Percentiles rank a stretch among this genome's conserved stretches.
These are phyloP conservation scores for Lactarius akahatsu DNA, from an alignment of 768 basidiomycete species.

Conservation along the genomic window DNA sequence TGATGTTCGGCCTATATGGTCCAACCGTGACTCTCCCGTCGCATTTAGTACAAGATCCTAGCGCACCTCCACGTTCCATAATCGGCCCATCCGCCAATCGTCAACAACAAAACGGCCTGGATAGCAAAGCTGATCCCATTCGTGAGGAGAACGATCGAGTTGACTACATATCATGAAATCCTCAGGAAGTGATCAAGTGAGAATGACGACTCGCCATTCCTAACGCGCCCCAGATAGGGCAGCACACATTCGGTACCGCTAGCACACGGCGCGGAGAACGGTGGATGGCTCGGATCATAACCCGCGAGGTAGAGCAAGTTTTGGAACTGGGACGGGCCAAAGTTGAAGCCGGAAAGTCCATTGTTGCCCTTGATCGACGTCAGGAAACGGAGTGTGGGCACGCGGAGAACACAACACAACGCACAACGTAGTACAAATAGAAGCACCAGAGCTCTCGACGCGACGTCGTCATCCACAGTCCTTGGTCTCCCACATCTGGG, in stretches of 20 bases:
- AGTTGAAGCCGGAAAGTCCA: constrained; percentile 67
- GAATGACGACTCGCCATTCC: constrained; percentile 51
- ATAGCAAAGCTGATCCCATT: constrained; percentile 80
- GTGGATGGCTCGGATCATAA: constrained; percentile 60
- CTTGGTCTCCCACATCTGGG: not conserved
- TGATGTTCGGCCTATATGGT: constrained; percentile 62
- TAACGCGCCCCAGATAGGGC: constrained; percentile 58
- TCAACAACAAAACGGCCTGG: constrained; percentile 63
- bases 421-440: constrained; percentile 55
- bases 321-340: constrained; percentile 74
- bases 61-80: constrained; percentile 74
- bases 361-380: constrained; percentile 53
- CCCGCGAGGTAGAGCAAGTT: constrained; percentile 72
- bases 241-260: constrained; percentile 57
- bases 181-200: not conserved
- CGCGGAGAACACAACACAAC: constrained; percentile 20
- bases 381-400: not conserved
- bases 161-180: constrained; percentile 44
- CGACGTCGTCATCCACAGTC: constrained; percentile 31
- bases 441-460: constrained; percentile 49
- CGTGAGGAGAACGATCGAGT: constrained; percentile 74
- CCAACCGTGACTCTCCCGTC: not conserved
- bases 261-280: constrained; percentile 52
- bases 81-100: constrained; percentile 78
- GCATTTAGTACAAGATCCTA: not conserved